Percentiles rank a stretch among this genome's conserved stretches.
Conservation (phyloP, 2,329 filamentous ascomycete species). For the Helotiales sp. region DNA sequence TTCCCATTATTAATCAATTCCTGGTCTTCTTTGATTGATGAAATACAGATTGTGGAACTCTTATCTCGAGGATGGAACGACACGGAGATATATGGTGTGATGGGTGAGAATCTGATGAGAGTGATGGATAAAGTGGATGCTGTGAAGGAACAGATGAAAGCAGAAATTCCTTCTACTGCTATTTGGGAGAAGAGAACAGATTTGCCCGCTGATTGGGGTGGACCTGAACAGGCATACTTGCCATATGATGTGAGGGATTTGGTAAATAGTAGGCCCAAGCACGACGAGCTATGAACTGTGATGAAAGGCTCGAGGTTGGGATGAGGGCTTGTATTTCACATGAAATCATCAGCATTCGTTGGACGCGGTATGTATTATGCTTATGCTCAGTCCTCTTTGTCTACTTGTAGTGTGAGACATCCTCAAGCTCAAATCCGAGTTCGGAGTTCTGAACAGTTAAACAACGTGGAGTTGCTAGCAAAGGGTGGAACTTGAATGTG, state of each 20-base stretch:
- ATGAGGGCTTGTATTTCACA: too few relatives aligned
- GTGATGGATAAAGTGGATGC: slow-evolving; percentile 10
- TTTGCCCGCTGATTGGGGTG: slow-evolving; percentile 9
- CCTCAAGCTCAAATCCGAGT: slow-evolving; percentile 25
- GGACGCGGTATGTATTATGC: too few relatives aligned
- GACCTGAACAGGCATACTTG: slow-evolving; percentile 8
- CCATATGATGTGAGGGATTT: slow-evolving; percentile 11
- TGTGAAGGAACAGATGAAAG: slow-evolving; percentile 6
- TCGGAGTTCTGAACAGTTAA: slow-evolving; percentile 60
- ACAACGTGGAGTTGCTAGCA: too few relatives aligned
- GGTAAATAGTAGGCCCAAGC: slow-evolving; percentile 6
- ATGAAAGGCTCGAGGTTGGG: too few relatives aligned
- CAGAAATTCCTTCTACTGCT: slow-evolving; percentile 6
- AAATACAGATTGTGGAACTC: slow-evolving; percentile 7
- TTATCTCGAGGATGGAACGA: slow-evolving; percentile 12
- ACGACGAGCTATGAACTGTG: slow-evolving; percentile 13
- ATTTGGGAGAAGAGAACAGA: slow-evolving; percentile 12
- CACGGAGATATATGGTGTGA: slow-evolving; percentile 8
- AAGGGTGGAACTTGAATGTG: too few relatives aligned
- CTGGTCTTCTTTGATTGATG: neutral
- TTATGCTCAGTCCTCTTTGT: neutral
- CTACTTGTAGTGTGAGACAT: neutral
- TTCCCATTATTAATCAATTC: neutral
- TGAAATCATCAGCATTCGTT: too few relatives aligned
- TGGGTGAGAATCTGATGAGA: slow-evolving; percentile 13